Percentiles rank a stretch among this genome's conserved stretches.
phyloP scores from a whole-genome alignment of 148 eudicot genomes.

The Rhododendron ferrugineum region DNA sequence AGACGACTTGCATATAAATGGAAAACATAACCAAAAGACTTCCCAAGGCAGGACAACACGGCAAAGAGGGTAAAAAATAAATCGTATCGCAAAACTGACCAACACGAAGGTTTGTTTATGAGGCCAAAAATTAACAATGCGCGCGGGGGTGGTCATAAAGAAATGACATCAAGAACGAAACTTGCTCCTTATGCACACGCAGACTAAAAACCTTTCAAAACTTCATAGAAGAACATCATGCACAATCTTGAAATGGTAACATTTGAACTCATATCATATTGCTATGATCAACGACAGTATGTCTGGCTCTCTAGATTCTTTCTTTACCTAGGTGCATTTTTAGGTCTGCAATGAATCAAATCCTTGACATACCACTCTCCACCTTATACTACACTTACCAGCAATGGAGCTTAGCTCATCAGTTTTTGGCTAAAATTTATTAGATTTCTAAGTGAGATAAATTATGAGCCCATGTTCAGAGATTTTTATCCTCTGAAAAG shows the following conservation, averaged over 20 bases:
- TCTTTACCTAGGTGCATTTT: neutral
- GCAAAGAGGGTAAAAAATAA: neutral
- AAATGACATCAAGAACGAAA: neutral
- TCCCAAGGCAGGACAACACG: neutral
- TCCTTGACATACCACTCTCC: neutral
- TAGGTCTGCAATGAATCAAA: neutral
- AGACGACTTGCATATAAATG: neutral
- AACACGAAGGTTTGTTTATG: neutral
- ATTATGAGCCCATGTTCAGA: neutral
- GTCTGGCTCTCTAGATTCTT: neutral
- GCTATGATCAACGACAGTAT: neutral
- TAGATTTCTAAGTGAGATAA: neutral
- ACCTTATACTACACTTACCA: neutral
- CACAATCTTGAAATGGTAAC: neutral
- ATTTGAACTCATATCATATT: neutral
- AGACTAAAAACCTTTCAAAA: neutral
- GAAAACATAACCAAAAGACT: neutral
- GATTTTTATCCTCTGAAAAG: neutral
- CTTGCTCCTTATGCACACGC: neutral
- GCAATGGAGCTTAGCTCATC: neutral
- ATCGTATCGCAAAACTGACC: neutral
- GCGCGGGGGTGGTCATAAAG: neutral
- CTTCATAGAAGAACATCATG: neutral
- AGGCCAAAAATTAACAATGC: neutral
- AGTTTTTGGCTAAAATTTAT: neutral